Conservation (phyloP, 768 basidiomycete species). For the Lanmaoa pseudosensibilis region DNA sequence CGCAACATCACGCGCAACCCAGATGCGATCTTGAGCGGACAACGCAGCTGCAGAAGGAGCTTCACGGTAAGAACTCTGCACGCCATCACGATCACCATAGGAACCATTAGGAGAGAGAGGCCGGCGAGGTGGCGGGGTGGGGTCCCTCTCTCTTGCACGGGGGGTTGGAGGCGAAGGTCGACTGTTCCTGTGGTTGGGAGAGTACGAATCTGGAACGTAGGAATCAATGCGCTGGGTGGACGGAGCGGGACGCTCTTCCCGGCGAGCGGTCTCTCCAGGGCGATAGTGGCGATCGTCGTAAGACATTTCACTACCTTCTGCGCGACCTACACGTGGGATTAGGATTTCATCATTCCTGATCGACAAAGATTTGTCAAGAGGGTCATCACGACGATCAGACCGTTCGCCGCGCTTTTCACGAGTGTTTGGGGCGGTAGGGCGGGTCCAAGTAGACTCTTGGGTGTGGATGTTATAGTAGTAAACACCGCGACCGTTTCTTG, state of each 20-base stretch:
- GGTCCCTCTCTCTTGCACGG: constrained; percentile 27
- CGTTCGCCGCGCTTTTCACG: constrained; percentile 27
- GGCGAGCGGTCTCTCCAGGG: constrained; percentile 38
- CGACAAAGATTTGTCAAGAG: constrained; percentile 26
- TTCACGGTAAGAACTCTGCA: constrained; percentile 22
- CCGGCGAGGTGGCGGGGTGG: constrained; percentile 23
- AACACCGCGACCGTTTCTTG: constrained; percentile 46
- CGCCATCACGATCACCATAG: constrained; percentile 24
- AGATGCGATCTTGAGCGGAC: constrained; percentile 27
- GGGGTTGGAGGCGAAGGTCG: constrained; percentile 25
- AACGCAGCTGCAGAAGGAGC: constrained; percentile 14
- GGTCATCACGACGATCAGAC: constrained; percentile 28
- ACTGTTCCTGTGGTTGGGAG: constrained; percentile 24
- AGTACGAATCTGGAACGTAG: constrained; percentile 31
- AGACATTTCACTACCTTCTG: constrained; percentile 39
- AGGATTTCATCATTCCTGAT: constrained; percentile 24
- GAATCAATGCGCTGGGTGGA: constrained; percentile 26
- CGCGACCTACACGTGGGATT: constrained; percentile 30
- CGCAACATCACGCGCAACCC: constrained; percentile 16
- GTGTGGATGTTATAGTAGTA: constrained; percentile 64
- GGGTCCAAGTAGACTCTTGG: constrained; percentile 56
- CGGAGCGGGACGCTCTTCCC: constrained; percentile 27
- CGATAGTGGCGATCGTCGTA: constrained; percentile 69
- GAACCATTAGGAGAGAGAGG: constrained; percentile 20
- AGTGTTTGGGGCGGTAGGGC: constrained; percentile 40